Evolutionary conservation across 345 rosid genomes (phyloP), one percentile per base, ranked within the genome.

Genomic region (Noccaea caerulescens): DNA sequence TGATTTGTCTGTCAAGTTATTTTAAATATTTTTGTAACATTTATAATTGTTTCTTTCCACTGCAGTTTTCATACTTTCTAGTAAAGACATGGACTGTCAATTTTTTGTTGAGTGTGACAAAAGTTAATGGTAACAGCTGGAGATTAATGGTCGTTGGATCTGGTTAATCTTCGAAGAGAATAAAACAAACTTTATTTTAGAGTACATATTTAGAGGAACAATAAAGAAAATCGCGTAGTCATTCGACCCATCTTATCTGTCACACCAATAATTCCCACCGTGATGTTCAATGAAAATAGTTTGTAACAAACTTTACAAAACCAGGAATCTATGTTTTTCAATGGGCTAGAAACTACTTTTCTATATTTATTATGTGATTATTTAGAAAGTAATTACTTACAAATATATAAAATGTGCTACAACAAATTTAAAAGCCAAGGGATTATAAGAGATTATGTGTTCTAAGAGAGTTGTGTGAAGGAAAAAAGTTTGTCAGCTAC

Each of bases 261-360:
- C 70, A 45, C 64, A 72, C 71, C 71, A 72, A 72, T 64, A 46
- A 64, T 64, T 63, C 57, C 1, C 12, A 39, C 32, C 42, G 42
- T 51, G 25, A 42, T 12, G 13, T 62, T 20, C 46, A 25, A 53
- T 51, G 60, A 62, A 61, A 43, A 53, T 62, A 53, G 56, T 72
- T 63, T 33, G 63, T 63, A n/a, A 11, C 18, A 63, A 44, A 54
- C 39, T 45, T 58, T 57, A 58, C 47, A 44, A 72, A 63, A 54
- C 63, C 56, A 72, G 76, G 76, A 53, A 63, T 53, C 76, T 72
- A 34, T 46, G 45, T 63, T 53, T 63, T 64, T 63, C 77, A 37
- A 64, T 72, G 77, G 77, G 66, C 65, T 44, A 72, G 13, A 72
- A 60, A 59, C 67, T 44, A 50, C 67, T 10, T 70, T 58, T 69